These are phyloP conservation scores for Aspergillus clavatus DNA, from an alignment of 2,329 filamentous ascomycete genomes.

Conservation along the genomic window DNA sequence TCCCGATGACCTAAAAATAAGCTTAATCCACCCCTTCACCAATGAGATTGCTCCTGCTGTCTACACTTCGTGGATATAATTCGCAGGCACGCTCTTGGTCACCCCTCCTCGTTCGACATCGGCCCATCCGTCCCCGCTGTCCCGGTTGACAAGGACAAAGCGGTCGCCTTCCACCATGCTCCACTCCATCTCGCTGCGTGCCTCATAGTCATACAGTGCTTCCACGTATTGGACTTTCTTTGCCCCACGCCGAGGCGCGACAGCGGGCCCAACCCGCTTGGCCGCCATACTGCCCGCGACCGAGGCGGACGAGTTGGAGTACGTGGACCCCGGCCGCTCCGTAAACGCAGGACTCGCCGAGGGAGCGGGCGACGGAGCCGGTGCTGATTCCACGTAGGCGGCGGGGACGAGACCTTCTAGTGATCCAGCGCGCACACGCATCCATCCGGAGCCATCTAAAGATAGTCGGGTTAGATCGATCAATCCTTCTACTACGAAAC, in stretches of 20 bases:
- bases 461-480: neutral
- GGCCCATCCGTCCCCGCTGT: constrained; percentile 90
- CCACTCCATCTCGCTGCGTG: constrained; percentile 80
- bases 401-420: constrained; percentile 83
- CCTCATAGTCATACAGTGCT: constrained; percentile 86
- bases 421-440: constrained; percentile 67
- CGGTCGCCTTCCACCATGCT: constrained; percentile 86
- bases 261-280: constrained; percentile 87
- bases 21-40: neutral
- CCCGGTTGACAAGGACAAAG: constrained; percentile 83
- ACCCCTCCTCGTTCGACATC: constrained; percentile 90
- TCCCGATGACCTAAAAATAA: neutral
- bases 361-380: constrained; percentile 42
- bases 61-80: constrained; percentile 76
- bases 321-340: constrained; percentile 65
- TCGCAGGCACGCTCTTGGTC: constrained; percentile 86
- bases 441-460: constrained; percentile 91
- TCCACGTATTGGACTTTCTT: constrained; percentile 94
- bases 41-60: neutral
- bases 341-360: constrained; percentile 29
- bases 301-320: constrained; percentile 72
- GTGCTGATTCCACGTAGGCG: constrained; percentile 69
- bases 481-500: too few relatives aligned
- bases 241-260: constrained; percentile 82
- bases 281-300: constrained; percentile 50